These are phyloP conservation scores for Teunomyces aglyptinius DNA, from an alignment of 805 yeast species.

Conservation along the genomic window DNA sequence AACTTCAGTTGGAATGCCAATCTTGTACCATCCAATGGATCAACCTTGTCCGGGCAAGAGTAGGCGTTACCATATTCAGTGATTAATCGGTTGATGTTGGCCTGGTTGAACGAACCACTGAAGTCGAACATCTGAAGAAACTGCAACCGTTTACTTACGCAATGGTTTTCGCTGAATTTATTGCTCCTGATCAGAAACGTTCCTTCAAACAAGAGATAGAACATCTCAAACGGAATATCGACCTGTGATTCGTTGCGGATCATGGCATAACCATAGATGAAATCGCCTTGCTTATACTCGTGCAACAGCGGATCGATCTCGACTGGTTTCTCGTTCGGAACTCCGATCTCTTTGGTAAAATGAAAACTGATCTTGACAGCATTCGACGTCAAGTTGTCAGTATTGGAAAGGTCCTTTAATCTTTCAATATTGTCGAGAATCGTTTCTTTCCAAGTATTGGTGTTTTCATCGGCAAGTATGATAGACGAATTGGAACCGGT, in stretches of 20 bases:
- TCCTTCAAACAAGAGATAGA: slow-evolving; percentile 59
- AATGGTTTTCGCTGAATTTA: slow-evolving; percentile 9
- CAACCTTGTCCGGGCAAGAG: slow-evolving; percentile 17
- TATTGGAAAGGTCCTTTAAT: slow-evolving; percentile 30
- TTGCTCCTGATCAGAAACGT: slow-evolving; percentile 25
- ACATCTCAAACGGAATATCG: slow-evolving; percentile 59
- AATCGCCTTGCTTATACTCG: slow-evolving; percentile 69
- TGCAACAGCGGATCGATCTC: slow-evolving; percentile 28
- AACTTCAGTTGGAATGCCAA: slow-evolving; percentile 16
- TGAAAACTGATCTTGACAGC: slow-evolving; percentile 25
- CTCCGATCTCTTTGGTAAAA: slow-evolving; percentile 36
- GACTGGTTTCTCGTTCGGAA: slow-evolving; percentile 24
- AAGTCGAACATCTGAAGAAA: slow-evolving; percentile 52
- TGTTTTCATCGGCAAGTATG: slow-evolving; percentile 35
- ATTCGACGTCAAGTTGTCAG: slow-evolving; percentile 25
- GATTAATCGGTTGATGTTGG: slow-evolving; percentile 28
- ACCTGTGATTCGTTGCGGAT: slow-evolving; percentile 40
- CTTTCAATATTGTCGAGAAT: slow-evolving; percentile 37
- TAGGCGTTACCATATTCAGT: slow-evolving; percentile 18
- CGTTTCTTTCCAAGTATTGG: slow-evolving; percentile 35
- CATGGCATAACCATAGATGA: slow-evolving; percentile 53
- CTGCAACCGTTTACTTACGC: slow-evolving; percentile 13
- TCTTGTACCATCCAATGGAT: slow-evolving; percentile 26
- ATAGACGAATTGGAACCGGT: slow-evolving; percentile 8
- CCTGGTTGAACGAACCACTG: slow-evolving; percentile 50